These are phyloP conservation scores for Scheffersomyces coipomensis DNA, from an alignment of 805 yeast genomes.

Conservation along the genomic window DNA sequence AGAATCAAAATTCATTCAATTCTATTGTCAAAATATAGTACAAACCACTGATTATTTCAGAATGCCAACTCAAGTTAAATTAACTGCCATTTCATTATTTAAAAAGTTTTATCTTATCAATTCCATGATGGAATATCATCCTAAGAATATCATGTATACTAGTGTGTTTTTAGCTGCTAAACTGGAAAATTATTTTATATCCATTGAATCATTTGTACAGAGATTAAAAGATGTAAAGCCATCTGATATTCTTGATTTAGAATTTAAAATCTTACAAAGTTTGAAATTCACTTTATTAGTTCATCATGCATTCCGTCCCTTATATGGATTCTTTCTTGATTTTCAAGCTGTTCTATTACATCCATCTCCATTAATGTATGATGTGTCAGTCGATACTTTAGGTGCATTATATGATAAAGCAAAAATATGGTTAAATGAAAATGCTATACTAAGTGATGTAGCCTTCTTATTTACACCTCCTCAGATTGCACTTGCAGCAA, in stretches of 20 bases:
- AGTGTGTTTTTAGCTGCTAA: constrained; percentile 90
- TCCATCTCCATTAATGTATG: constrained; percentile 45
- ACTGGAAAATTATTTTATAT: constrained; percentile 85
- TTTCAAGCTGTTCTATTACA: constrained; percentile 58
- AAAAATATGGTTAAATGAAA: constrained; percentile 59
- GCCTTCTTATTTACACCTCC: constrained; percentile 86
- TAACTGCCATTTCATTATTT: constrained; percentile 84
- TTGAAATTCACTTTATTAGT: constrained; percentile 77
- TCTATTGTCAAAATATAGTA: constrained; percentile 69
- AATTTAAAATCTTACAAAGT: constrained; percentile 71
- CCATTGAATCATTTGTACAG: constrained; percentile 75
- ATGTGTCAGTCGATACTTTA: constrained; percentile 48
- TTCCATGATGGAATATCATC: constrained; percentile 85
- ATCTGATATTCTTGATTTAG: constrained; percentile 69
- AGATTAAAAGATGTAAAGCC: constrained; percentile 68
- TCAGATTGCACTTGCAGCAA: constrained; percentile 88
- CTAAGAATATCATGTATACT: constrained; percentile 67
- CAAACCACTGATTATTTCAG: constrained; percentile 71
- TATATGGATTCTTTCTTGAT: constrained; percentile 95
- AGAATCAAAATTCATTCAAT: constrained; percentile 64
- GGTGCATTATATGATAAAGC: constrained; percentile 74
- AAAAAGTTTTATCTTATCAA: constrained; percentile 76
- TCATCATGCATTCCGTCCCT: constrained; percentile 85
- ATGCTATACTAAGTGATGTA: constrained; percentile 70
- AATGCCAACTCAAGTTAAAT: constrained; percentile 83